phyloP scores from a whole-genome alignment of 2,329 filamentous ascomycete species.

The Diaporthe sp. region DNA sequence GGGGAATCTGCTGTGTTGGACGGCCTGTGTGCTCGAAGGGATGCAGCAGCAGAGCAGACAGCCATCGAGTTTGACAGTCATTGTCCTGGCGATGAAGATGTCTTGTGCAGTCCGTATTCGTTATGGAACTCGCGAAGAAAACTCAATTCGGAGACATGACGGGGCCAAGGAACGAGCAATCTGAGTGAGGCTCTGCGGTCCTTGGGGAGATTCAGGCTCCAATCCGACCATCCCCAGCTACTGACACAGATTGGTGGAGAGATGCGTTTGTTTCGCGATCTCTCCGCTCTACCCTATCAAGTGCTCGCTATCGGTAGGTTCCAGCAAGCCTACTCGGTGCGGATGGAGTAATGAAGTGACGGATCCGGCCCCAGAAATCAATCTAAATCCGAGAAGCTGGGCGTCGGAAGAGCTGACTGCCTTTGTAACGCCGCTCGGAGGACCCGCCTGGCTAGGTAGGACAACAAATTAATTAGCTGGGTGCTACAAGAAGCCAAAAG shows the following conservation, averaged over 20 bases:
- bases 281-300: not conserved
- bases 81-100: not conserved
- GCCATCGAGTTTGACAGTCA: not conserved
- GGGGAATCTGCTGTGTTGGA: not conserved
- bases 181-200: constrained; percentile 21
- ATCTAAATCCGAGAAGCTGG: not conserved
- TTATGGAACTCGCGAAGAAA: not conserved
- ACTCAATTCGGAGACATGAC: not conserved
- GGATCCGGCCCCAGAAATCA: not conserved
- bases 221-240: constrained; percentile 7
- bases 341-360: not conserved
- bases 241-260: constrained; percentile 22
- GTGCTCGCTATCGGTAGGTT: not conserved
- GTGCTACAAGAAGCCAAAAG: not conserved
- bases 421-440: not conserved
- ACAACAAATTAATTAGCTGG: not conserved
- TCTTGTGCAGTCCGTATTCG: not conserved
- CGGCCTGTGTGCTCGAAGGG: not conserved
- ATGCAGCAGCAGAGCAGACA: not conserved
- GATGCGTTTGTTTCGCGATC: not conserved
- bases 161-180: constrained; percentile 2
- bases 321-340: not conserved
- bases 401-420: not conserved
- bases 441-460: not conserved
- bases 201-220: constrained; percentile 6